Base-by-base conservation (phyloP, 78 protist genomes). In the Diacronema lutheri region DNA sequence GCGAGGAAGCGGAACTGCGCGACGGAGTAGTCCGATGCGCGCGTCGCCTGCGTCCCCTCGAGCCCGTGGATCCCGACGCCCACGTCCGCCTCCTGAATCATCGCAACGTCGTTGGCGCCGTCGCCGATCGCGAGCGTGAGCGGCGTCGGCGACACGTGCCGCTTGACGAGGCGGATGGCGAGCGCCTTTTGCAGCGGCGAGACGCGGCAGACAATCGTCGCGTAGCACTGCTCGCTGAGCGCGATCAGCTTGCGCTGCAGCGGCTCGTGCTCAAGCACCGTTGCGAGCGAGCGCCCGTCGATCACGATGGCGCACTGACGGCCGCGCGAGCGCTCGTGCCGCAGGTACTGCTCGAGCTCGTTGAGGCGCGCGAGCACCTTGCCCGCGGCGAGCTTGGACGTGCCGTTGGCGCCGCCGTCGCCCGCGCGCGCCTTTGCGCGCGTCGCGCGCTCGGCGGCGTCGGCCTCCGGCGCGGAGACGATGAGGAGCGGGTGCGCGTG, bases 51-150 rank as follows among this genome's bases (percentile, higher is more conserved):
- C 87, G 86, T 44, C n/a, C 89, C 89, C 66, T 85, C 89, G 16
- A 72, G 40, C 25, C 99, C 99, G n/a, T 78, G 37, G 83, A 97
- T 95, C 41, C 99, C 99, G 7, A 98, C 94, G 65, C 99, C 99
- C 6, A 93, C 80, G 46, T 90, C 72, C 19, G 94, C 97, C 35
- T 78, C 85, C 81, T 87, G 90, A 41, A 95, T 93, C 97, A 95
- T 95, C 29, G 91, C 77, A 29, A 93, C 96, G 46, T 95, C 97
- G 86, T 95, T 95, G 60, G 94, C 97, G 10, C 97, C 97, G 68
- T 95, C 97, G 19, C 97, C 97, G 26, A 95, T 88, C 55, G 95
- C 94, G 19, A 94, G 87, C 37, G 86, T 37, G 29, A 73, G 50
- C n/a, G 83, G 50, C 29, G 14, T 16, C 37, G 68, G 68, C 21